Percentiles rank a stretch among this genome's conserved stretches.
Evolutionary conservation across 805 yeast species (phyloP).

Genomic region (Metschnikowia rubicola): DNA sequence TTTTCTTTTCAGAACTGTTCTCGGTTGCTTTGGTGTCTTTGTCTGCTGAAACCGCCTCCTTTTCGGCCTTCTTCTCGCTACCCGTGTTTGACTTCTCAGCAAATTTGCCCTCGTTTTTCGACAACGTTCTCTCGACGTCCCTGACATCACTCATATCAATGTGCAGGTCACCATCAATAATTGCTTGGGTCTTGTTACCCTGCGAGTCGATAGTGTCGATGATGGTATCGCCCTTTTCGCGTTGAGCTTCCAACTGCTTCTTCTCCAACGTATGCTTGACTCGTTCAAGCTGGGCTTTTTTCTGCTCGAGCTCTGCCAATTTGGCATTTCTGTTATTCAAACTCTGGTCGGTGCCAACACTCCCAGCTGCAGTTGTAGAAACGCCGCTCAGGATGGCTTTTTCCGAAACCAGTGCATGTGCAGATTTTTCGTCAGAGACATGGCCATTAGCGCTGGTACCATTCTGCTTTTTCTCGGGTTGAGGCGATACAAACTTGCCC

Average conservation of each 20-base stretch:
- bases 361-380: not conserved
- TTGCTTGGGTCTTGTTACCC: slow-evolving; percentile 20
- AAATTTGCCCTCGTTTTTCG: slow-evolving; percentile 1
- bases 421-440: not conserved
- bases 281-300: slow-evolving; percentile 15
- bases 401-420: not conserved
- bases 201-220: slow-evolving; percentile 12
- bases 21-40: not conserved
- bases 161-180: slow-evolving; percentile 40
- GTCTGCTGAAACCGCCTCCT: not conserved
- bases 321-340: slow-evolving; percentile 4
- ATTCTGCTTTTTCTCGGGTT: too few relatives aligned
- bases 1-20: not conserved
- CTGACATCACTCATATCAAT: slow-evolving; percentile 16
- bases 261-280: slow-evolving; percentile 23
- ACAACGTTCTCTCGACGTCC: slow-evolving; percentile 11
- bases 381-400: slow-evolving; percentile 1
- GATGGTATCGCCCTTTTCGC: slow-evolving; percentile 19
- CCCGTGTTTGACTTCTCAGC: not conserved
- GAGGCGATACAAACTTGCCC: not conserved
- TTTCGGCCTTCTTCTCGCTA: not conserved
- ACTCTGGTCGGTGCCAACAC: not conserved
- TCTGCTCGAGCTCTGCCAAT: slow-evolving; percentile 13
- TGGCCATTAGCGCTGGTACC: too few relatives aligned
- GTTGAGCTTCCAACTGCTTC: slow-evolving; percentile 15